Evolutionary conservation across 129 eudicot species (phyloP).

Genomic region (Arctium minus): DNA sequence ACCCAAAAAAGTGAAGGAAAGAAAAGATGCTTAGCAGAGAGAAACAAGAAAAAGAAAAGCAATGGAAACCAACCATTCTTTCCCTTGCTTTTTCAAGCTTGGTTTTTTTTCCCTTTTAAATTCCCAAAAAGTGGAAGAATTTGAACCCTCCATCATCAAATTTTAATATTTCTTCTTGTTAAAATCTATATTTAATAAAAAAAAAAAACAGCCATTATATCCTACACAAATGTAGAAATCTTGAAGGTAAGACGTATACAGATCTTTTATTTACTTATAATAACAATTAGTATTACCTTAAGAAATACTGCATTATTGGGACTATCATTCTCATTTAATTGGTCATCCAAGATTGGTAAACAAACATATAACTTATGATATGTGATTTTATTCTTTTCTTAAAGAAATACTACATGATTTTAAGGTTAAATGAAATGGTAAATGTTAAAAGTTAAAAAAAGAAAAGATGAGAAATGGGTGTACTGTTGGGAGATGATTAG

Average conservation of each 20-base stretch:
- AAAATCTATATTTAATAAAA: too few relatives aligned
- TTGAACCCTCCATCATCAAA: slow-evolving; percentile 11
- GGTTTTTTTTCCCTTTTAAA: neutral
- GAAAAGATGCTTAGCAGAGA: slow-evolving; percentile 83
- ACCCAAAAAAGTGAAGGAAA: slow-evolving; percentile 45
- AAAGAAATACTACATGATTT: neutral
- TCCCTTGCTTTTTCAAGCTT: slow-evolving; percentile 16
- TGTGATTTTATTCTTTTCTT: neutral
- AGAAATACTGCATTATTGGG: too few relatives aligned
- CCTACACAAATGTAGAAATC: neutral
- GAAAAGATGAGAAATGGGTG: slow-evolving; percentile 14
- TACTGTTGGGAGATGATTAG: slow-evolving; percentile 32
- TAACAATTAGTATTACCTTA: too few relatives aligned
- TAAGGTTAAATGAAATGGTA: neutral
- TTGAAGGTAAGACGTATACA: neutral
- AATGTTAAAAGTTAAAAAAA: neutral
- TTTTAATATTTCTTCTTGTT: neutral
- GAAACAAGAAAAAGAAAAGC: slow-evolving; percentile 45
- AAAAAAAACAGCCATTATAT: neutral
- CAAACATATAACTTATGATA: neutral
- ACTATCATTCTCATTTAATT: neutral
- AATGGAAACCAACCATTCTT: slow-evolving; percentile 39
- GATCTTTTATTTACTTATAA: too few relatives aligned
- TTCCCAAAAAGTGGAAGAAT: slow-evolving; percentile 6
- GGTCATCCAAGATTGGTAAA: neutral